phyloP scores from a whole-genome alignment of 2,329 filamentous ascomycete genomes.

The Fusarium beomiforme region DNA sequence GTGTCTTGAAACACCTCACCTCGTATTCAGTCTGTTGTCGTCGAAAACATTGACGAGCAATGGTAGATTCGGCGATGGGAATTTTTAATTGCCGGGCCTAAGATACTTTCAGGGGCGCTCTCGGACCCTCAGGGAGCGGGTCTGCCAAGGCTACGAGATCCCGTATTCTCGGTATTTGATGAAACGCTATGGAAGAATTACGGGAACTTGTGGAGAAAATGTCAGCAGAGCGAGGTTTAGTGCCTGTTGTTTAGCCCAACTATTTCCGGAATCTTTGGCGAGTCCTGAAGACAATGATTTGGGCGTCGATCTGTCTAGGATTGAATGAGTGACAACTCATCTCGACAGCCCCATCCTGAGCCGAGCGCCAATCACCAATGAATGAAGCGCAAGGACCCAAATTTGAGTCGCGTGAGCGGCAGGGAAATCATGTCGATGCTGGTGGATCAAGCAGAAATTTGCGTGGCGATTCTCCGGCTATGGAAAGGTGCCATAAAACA shows the following conservation, averaged over 20 bases:
- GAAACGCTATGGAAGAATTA: background rate
- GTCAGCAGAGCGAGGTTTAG: background rate
- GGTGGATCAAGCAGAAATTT: background rate
- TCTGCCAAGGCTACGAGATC: background rate
- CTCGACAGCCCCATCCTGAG: background rate
- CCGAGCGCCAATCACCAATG: background rate
- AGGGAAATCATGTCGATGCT: background rate
- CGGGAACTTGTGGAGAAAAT: background rate
- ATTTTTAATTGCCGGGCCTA: background rate
- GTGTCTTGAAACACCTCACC: too few relatives aligned
- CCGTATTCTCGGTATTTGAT: background rate
- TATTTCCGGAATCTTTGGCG: background rate
- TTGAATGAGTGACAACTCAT: background rate
- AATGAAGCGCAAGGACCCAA: accelerated
- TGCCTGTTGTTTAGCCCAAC: background rate
- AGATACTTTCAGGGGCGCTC: background rate
- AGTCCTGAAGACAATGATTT: background rate
- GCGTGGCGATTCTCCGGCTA: background rate
- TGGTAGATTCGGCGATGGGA: background rate
- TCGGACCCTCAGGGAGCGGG: background rate
- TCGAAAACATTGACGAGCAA: background rate
- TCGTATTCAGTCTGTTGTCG: background rate
- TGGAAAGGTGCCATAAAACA: background rate
- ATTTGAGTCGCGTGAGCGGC: background rate
- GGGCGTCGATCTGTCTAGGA: background rate